Conservation (phyloP, 192 early-diverging fungal species). For the Geranomyces michiganensis region DNA sequence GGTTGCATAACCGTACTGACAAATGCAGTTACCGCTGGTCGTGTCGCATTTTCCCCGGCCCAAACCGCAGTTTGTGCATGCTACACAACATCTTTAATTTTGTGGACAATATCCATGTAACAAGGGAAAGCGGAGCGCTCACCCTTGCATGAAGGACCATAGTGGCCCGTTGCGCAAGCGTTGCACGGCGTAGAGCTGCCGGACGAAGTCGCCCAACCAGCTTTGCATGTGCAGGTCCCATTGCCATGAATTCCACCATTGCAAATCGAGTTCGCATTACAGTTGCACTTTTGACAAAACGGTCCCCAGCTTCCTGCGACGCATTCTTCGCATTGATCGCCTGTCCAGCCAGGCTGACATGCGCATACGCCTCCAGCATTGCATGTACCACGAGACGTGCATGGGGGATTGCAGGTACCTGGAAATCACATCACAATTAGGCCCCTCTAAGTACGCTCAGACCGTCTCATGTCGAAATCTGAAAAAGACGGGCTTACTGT, state of each 20-base stretch:
- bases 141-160: slow-evolving; percentile 15
- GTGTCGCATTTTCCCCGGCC: slow-evolving; percentile 17
- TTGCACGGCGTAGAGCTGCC: neutral
- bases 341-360: slow-evolving; percentile 4
- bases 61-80: slow-evolving; percentile 15
- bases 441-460: neutral
- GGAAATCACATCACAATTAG: neutral
- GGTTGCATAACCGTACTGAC: slow-evolving; percentile 19
- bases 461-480: neutral
- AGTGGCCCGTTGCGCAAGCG: slow-evolving; percentile 13
- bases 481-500: slow-evolving; percentile 12
- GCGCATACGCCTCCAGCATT: slow-evolving; percentile 1
- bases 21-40: slow-evolving; percentile 17
- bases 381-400: slow-evolving; percentile 11
- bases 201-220: slow-evolving; percentile 1
- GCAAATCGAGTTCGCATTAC: slow-evolving; percentile 4
- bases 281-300: slow-evolving; percentile 6
- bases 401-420: slow-evolving; percentile 21
- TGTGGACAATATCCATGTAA: too few relatives aligned
- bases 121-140: too few relatives aligned
- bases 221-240: slow-evolving; percentile 22
- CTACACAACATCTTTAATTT: slow-evolving; percentile 13
- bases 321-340: slow-evolving; percentile 17
- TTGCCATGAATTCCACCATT: slow-evolving; percentile 26
- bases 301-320: slow-evolving; percentile 10